A percentile compares a stretch with the other conserved stretches of the same genome.
Evolutionary conservation across 2,329 filamentous ascomycete genomes (phyloP).

Genomic region (Neofusicoccum ribis): DNA sequence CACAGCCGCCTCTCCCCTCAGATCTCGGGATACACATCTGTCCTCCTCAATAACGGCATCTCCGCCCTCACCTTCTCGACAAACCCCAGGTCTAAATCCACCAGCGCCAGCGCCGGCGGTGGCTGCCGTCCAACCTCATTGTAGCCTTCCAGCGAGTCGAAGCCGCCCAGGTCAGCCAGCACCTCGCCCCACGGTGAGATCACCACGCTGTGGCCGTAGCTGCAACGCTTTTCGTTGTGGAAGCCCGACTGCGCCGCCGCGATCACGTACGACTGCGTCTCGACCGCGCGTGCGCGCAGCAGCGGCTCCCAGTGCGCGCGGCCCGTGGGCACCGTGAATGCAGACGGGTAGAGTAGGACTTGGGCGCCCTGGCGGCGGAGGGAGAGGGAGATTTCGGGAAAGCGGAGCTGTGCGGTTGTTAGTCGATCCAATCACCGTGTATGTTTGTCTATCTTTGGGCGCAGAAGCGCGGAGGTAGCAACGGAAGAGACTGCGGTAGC

Average conservation of each 20-base stretch:
- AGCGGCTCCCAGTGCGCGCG: slow-evolving; percentile 82
- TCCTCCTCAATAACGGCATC: slow-evolving; percentile 59
- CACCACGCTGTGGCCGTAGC: slow-evolving; percentile 84
- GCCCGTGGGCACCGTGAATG: slow-evolving; percentile 86
- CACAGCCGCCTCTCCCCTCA: background rate
- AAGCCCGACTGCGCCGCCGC: slow-evolving; percentile 77
- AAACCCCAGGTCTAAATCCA: slow-evolving; percentile 60
- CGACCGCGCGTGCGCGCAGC: slow-evolving; percentile 78
- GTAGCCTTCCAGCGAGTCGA: slow-evolving; percentile 41
- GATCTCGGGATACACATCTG: slow-evolving; percentile 40
- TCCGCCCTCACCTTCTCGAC: slow-evolving; percentile 55
- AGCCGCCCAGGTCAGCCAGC: slow-evolving; percentile 62
- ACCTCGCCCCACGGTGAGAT: slow-evolving; percentile 85
- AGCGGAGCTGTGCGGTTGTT: slow-evolving; percentile 58
- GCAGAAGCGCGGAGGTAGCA: background rate
- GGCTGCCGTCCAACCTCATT: slow-evolving; percentile 29
- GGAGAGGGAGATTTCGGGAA: slow-evolving; percentile 71
- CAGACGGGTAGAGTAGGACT: slow-evolving; percentile 81
- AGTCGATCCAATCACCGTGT: background rate
- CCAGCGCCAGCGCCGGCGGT: slow-evolving; percentile 45
- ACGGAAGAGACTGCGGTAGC: background rate
- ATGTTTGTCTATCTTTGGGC: background rate
- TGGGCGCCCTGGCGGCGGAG: slow-evolving; percentile 69
- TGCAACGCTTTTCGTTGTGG: slow-evolving; percentile 73
- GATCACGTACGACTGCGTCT: slow-evolving; percentile 84